phyloP scores from a whole-genome alignment of 257 asterid genomes.

The Hygrophila difformis region DNA sequence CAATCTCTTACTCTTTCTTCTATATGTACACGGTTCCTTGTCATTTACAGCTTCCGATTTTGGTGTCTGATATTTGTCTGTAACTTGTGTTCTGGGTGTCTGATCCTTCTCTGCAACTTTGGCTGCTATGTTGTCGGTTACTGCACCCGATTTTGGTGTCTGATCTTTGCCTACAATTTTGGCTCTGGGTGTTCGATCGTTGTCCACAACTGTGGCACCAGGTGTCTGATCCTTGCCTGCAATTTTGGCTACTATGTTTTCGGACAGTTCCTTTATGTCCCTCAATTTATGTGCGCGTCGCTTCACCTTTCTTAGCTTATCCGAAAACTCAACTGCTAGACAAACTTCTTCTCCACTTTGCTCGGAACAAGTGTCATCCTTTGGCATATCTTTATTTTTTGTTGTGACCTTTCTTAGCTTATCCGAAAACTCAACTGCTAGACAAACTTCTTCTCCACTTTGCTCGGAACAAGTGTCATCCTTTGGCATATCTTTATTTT shows the following conservation, averaged over 20 bases:
- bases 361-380: too few species aligned
- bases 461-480: constrained; percentile 14
- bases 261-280: constrained; percentile 10
- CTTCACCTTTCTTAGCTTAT: constrained; percentile 14
- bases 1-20: constrained; percentile 3
- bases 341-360: constrained; percentile 12
- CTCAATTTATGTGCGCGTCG: constrained; percentile 8
- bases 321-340: constrained; percentile 3
- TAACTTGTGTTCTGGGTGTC: constrained; percentile 11
- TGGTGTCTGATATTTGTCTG: constrained; percentile 12
- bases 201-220: constrained; percentile 15
- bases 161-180: constrained; percentile 13
- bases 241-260: too few species aligned
- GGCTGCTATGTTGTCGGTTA: not conserved
- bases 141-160: constrained; percentile 25
- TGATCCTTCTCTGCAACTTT: constrained; percentile 11
- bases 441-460: constrained; percentile 11
- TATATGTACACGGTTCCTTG: not conserved
- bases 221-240: constrained; percentile 18
- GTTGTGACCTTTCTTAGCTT: constrained; percentile 12
- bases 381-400: too few species aligned
- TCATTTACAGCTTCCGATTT: not conserved
- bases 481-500: not conserved
- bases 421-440: constrained; percentile 3
- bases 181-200: constrained; percentile 8